Conservation (phyloP, 2,329 filamentous ascomycete genomes). For the Fusarium algeriense region DNA sequence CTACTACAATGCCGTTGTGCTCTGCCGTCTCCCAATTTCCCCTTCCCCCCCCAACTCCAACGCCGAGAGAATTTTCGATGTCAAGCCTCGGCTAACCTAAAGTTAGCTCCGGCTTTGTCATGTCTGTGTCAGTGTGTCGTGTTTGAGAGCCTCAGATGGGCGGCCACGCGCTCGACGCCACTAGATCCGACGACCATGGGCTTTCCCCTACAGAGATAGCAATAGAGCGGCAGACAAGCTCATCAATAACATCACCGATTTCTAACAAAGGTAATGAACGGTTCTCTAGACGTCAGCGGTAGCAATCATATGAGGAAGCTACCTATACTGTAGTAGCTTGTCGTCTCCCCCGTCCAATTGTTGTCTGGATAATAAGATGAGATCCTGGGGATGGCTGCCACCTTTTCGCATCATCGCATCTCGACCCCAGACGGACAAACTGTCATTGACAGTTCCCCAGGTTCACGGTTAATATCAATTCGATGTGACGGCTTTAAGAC, state of each 20-base stretch:
- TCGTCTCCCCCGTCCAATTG: conserved; percentile 10
- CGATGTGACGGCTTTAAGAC: not conserved
- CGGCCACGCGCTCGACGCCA: conserved; percentile 35
- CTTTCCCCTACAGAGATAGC: conserved; percentile 2
- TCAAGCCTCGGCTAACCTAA: conserved; percentile 27
- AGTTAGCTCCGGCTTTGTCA: conserved; percentile 1
- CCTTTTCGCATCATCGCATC: conserved; percentile 7
- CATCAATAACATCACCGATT: conserved; percentile 21
- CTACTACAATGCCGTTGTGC: conserved; percentile 12
- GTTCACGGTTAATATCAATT: conserved; percentile 7
- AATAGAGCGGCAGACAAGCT: conserved; percentile 19
- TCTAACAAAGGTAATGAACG: conserved; percentile 18
- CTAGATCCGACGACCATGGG: conserved; percentile 27
- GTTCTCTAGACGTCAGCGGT: conserved; percentile 18
- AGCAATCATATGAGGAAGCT: conserved; percentile 27
- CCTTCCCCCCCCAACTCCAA: not conserved
- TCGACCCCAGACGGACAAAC: conserved; percentile 4
- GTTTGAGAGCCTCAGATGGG: conserved; percentile 28
- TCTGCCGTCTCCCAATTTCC: conserved; percentile 9
- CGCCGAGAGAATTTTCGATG: conserved; percentile 2
- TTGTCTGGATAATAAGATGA: conserved; percentile 22
- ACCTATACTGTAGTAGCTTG: not conserved
- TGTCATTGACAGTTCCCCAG: conserved; percentile 13
- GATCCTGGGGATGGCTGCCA: conserved; percentile 40
- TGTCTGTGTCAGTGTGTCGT: not conserved